These are phyloP conservation scores for Rhodamnia rubescens DNA, from an alignment of 345 rosid genomes.

Conservation along the genomic window DNA sequence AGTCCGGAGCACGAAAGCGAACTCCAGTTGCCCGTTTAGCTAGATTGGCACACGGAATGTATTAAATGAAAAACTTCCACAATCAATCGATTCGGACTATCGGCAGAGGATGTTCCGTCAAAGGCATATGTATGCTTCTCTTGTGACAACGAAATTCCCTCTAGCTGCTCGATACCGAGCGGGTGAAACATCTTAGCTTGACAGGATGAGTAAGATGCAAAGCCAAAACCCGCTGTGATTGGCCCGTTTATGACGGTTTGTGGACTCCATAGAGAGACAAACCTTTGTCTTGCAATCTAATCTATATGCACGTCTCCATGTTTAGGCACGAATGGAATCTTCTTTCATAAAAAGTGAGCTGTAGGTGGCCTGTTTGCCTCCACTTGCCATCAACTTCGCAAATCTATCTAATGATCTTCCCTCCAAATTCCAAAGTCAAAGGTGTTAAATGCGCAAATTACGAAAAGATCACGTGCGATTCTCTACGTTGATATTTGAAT, in stretches of 20 bases:
- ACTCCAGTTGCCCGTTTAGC: background rate
- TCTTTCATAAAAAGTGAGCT: background rate
- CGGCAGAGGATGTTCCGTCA: background rate
- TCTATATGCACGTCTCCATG: background rate
- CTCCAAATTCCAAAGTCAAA: background rate
- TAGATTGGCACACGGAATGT: background rate
- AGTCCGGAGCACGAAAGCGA: background rate
- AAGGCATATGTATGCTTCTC: background rate
- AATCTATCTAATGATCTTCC: background rate
- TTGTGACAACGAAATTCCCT: background rate
- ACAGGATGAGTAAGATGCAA: background rate
- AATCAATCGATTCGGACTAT: background rate
- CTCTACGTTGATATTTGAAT: background rate
- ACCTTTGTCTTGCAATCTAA: background rate
- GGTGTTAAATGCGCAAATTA: background rate
- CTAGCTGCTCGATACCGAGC: background rate
- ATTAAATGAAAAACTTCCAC: background rate
- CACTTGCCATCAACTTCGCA: background rate
- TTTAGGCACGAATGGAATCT: background rate
- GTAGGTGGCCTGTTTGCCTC: background rate
- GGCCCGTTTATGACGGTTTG: rapidly evolving
- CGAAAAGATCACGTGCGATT: background rate
- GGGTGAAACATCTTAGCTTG: background rate
- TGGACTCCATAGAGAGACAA: background rate
- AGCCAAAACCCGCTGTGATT: background rate